Conservation (phyloP, 495 filamentous ascomycete species). For the Pyrenopolyporus hunteri region DNA sequence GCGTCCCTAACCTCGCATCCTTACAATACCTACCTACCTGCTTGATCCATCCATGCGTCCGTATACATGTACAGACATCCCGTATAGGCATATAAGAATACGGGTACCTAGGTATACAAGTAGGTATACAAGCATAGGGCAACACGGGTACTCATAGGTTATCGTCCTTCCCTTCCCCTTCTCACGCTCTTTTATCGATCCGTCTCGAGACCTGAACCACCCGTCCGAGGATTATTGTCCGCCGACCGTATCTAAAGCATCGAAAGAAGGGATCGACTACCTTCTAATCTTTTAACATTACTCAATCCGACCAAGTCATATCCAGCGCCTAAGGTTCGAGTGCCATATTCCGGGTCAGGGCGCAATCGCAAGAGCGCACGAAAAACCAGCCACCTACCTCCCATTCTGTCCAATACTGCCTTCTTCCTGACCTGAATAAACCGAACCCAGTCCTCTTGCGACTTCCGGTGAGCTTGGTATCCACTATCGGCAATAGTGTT, state of each 20-base stretch:
- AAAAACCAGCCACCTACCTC: neutral
- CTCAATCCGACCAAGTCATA: too few species aligned
- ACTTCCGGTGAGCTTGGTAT: slow-evolving; percentile 14
- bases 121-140: neutral
- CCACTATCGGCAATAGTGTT: neutral
- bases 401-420: neutral
- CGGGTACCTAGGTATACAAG: too few species aligned
- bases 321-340: neutral
- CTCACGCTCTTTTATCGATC: slow-evolving; percentile 14
- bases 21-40: too few species aligned
- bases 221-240: neutral
- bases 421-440: neutral
- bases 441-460: neutral
- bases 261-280: slow-evolving; percentile 16
- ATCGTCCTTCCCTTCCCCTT: slow-evolving; percentile 7
- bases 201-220: slow-evolving; percentile 6
- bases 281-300: neutral
- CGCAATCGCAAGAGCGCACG: slow-evolving; percentile 19
- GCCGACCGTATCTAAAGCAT: slow-evolving; percentile 8
- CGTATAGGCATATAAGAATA: too few species aligned
- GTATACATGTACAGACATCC: too few species aligned
- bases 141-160: neutral
- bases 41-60: too few species aligned
- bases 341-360: neutral
- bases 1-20: too few species aligned